phyloP scores from a whole-genome alignment of 306 rosid species.

The Cicer chorassanicum region DNA sequence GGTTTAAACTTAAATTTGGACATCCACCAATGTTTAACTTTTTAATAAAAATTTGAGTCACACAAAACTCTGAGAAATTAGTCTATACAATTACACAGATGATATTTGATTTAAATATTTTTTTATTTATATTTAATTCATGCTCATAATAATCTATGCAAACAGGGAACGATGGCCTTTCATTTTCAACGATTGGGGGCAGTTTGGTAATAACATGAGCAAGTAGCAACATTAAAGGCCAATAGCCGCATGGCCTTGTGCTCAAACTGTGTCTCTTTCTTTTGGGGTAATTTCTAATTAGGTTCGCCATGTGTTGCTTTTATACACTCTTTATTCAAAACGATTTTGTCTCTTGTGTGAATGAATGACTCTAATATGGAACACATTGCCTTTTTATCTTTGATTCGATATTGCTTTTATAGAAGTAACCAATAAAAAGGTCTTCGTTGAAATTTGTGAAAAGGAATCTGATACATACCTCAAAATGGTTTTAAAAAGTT shows the following conservation, averaged over 20 bases:
- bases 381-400: conserved; percentile 35
- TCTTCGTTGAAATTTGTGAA: background rate
- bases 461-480: conserved; percentile 39
- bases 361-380: conserved; percentile 44
- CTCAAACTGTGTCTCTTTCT: conserved; percentile 28
- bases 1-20: too few relatives aligned
- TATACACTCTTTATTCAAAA: conserved; percentile 10
- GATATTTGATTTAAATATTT: too few relatives aligned
- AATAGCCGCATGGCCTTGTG: conserved; percentile 43
- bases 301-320: conserved; percentile 30
- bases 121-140: too few relatives aligned
- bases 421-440: conserved; percentile 33
- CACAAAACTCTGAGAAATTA: too few relatives aligned
- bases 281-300: conserved; percentile 24
- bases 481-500: conserved; percentile 14
- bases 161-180: conserved; percentile 30
- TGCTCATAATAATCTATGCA: background rate
- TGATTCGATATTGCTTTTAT: conserved; percentile 45
- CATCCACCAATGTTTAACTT: too few relatives aligned
- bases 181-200: conserved; percentile 14
- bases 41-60: too few relatives aligned
- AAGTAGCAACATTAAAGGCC: conserved; percentile 23
- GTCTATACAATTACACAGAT: too few relatives aligned
- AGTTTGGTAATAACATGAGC: conserved; percentile 31
- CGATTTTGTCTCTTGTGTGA: conserved; percentile 53